Conservation (phyloP, 441 rosid genomes). For the Theobroma grandiflorum region DNA sequence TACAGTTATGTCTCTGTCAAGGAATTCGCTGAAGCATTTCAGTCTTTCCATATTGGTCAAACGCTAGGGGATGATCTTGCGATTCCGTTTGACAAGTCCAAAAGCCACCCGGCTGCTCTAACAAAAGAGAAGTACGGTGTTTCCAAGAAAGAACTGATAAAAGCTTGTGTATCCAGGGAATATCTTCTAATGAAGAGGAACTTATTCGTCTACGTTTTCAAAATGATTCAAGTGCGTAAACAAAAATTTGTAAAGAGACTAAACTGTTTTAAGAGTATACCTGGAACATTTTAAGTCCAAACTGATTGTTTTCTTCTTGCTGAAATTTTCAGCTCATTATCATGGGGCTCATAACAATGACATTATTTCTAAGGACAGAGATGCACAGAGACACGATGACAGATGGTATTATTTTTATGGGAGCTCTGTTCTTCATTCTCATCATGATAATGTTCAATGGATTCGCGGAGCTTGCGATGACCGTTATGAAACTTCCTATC, state of each 20-base stretch:
- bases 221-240: conserved; percentile 58
- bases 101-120: conserved; percentile 74
- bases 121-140: conserved; percentile 66
- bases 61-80: conserved; percentile 63
- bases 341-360: conserved; percentile 56
- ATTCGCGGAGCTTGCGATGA: conserved; percentile 80
- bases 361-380: conserved; percentile 64
- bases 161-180: conserved; percentile 77
- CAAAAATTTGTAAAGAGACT: background rate
- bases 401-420: conserved; percentile 74
- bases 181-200: conserved; percentile 85
- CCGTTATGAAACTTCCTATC: conserved; percentile 79
- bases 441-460: conserved; percentile 73
- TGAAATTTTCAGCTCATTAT: conserved; percentile 17
- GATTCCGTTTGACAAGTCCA: conserved; percentile 68
- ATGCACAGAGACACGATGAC: conserved; percentile 58
- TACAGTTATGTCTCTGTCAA: conserved; percentile 56
- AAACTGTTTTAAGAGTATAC: background rate
- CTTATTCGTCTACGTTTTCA: conserved; percentile 75
- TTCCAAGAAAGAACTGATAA: conserved; percentile 59
- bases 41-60: conserved; percentile 62
- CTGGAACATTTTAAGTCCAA: background rate
- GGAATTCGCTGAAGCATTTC: conserved; percentile 69
- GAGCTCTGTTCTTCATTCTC: conserved; percentile 67
- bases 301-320: conserved; percentile 9